These are phyloP conservation scores for Rauvolfia tetraphylla DNA, from an alignment of 257 asterid species.

Conservation along the genomic window DNA sequence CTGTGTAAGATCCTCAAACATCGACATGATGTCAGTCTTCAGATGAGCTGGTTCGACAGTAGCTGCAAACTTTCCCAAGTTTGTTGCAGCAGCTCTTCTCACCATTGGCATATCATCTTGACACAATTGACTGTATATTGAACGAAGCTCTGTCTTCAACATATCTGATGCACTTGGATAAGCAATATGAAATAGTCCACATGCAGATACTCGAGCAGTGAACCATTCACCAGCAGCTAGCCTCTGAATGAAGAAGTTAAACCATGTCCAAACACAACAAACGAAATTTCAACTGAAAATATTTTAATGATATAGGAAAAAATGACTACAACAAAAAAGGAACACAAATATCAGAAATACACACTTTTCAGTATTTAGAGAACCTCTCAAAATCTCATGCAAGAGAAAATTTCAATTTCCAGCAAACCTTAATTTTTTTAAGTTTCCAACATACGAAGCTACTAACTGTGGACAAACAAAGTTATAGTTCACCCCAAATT, in stretches of 20 bases:
- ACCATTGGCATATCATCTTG: slow-evolving; percentile 99
- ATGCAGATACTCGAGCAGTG: slow-evolving; percentile 93
- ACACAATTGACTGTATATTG: slow-evolving; percentile 73
- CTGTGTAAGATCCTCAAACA: slow-evolving; percentile 50
- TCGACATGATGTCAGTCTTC: slow-evolving; percentile 44
- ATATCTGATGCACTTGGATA: slow-evolving; percentile 75
- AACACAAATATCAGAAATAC: not conserved
- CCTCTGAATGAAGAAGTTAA: slow-evolving; percentile 47
- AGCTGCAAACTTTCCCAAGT: slow-evolving; percentile 48
- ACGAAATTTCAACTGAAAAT: slow-evolving; percentile 3
- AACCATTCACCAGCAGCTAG: slow-evolving; percentile 98
- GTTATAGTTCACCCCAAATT: not conserved
- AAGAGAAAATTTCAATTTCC: not conserved
- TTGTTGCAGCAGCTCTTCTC: slow-evolving; percentile 88
- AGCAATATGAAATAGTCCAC: slow-evolving; percentile 90
- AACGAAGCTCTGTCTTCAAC: slow-evolving; percentile 75
- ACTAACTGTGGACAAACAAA: not conserved
- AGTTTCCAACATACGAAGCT: not conserved
- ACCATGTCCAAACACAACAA: slow-evolving; percentile 5
- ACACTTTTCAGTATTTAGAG: not conserved
- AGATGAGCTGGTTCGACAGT: slow-evolving; percentile 45
- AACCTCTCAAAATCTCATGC: not conserved
- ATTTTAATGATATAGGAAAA: not conserved
- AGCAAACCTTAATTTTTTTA: not conserved
- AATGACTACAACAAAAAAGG: not conserved